A percentile compares a stretch with the other conserved stretches of the same genome.
These are phyloP conservation scores for Cercospora janseana DNA, from an alignment of 2,329 filamentous ascomycete species.

Conservation along the genomic window DNA sequence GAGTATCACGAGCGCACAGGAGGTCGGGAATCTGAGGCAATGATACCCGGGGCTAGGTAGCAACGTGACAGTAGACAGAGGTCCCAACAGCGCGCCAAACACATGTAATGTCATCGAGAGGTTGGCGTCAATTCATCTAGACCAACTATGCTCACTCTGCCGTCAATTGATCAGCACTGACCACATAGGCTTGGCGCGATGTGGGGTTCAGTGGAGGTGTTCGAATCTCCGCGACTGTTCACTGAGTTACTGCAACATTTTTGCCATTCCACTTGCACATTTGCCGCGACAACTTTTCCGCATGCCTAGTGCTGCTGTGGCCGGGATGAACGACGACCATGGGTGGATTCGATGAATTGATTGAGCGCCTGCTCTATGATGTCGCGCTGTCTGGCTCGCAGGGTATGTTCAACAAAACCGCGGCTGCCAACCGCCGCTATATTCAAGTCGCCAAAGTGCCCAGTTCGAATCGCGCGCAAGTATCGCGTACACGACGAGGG, in stretches of 20 bases:
- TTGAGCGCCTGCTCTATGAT: conserved; percentile 58
- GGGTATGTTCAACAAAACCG: conserved; percentile 48
- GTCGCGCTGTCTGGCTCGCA: conserved; percentile 58
- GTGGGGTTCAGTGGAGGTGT: conserved; percentile 5
- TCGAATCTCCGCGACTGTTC: conserved; percentile 7
- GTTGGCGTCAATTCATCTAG: not conserved
- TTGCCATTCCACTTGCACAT: conserved; percentile 6
- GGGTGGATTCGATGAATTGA: conserved; percentile 54
- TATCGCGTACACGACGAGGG: not conserved
- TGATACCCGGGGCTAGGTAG: too few relatives aligned
- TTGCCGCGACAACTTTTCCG: not conserved
- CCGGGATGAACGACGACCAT: conserved; percentile 24
- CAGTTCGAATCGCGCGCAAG: conserved; percentile 14
- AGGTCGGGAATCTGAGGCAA: too few relatives aligned
- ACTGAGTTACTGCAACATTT: conserved; percentile 2
- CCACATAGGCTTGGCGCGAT: not conserved
- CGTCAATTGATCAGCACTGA: not conserved
- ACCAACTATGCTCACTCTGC: not conserved
- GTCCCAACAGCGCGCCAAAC: too few relatives aligned
- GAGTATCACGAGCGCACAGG: too few relatives aligned
- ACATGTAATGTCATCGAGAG: too few relatives aligned
- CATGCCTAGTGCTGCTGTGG: not conserved
- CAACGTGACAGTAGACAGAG: too few relatives aligned
- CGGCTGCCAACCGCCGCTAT: not conserved
- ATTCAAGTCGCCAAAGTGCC: not conserved